These are phyloP conservation scores for Caryopteris hybrid DNA, from an alignment of 305 asterid genomes.

Conservation along the genomic window DNA sequence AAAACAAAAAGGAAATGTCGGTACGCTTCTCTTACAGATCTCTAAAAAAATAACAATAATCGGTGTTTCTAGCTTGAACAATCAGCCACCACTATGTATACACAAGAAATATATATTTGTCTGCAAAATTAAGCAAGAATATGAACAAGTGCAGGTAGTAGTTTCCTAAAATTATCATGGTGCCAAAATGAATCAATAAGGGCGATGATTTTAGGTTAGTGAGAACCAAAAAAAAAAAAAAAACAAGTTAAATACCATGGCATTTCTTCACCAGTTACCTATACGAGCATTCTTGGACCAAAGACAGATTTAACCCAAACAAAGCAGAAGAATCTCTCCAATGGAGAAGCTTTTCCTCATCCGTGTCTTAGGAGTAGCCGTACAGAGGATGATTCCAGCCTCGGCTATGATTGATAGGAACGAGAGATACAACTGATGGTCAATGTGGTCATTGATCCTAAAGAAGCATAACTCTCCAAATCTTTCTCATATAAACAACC, in stretches of 20 bases:
- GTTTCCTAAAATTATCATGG: background rate
- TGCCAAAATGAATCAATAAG: background rate
- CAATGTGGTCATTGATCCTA: conserved; percentile 27
- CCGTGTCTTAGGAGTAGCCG: conserved; percentile 9
- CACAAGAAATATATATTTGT: conserved; percentile 7
- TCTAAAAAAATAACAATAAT: background rate
- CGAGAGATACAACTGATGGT: conserved; percentile 9
- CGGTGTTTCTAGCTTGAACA: conserved; percentile 19
- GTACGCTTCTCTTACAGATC: background rate
- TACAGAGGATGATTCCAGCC: conserved; percentile 10
- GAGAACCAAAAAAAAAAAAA: too few relatives aligned
- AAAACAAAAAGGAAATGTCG: too few relatives aligned
- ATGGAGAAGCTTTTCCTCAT: conserved; percentile 14
- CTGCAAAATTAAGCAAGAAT: conserved; percentile 15
- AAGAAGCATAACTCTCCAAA: conserved; percentile 69
- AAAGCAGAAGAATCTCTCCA: conserved; percentile 21
- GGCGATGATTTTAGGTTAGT: conserved; percentile 1
- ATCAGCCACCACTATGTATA: conserved; percentile 13
- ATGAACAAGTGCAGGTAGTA: conserved; percentile 2
- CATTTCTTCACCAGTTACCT: background rate
- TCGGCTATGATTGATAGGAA: conserved; percentile 14
- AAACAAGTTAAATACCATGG: background rate
- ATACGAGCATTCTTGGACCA: background rate
- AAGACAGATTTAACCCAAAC: background rate
- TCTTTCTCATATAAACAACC: conserved; percentile 73